A percentile compares a stretch with the other conserved stretches of the same genome.
Evolutionary conservation across 768 basidiomycete genomes (phyloP).

Genomic region (Gymnopilus junonius): DNA sequence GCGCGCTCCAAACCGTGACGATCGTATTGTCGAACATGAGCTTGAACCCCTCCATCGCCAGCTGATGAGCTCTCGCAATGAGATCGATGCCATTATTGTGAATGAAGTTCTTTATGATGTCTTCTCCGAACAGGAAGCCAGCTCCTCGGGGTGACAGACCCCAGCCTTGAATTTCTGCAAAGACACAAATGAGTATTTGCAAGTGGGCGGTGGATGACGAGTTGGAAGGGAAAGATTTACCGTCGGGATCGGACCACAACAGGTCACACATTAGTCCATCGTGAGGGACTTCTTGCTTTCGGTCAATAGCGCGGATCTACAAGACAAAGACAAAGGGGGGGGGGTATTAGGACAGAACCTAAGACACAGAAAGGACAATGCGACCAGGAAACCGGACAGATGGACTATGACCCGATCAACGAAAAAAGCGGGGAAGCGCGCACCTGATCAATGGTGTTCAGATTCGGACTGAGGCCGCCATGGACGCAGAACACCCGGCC

Average conservation of each 20-base stretch:
- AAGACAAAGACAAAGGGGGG: too few species aligned
- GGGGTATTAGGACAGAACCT: not conserved
- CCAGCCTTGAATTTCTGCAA: slow-evolving; percentile 88
- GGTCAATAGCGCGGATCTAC: slow-evolving; percentile 92
- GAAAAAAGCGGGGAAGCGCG: slow-evolving; percentile 27
- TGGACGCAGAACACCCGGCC: slow-evolving; percentile 97
- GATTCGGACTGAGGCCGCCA: slow-evolving; percentile 91
- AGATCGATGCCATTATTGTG: slow-evolving; percentile 93
- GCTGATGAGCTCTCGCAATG: slow-evolving; percentile 96
- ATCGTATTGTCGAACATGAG: slow-evolving; percentile 95
- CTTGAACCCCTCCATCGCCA: slow-evolving; percentile 98
- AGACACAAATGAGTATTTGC: not conserved
- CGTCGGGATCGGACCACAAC: slow-evolving; percentile 99
- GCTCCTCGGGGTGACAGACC: slow-evolving; percentile 97
- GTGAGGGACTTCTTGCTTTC: slow-evolving; percentile 97
- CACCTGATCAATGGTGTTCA: slow-evolving; percentile 89
- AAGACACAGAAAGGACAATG: not conserved
- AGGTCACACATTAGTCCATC: slow-evolving; percentile 99
- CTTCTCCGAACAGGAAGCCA: slow-evolving; percentile 92
- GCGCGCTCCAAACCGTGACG: slow-evolving; percentile 98
- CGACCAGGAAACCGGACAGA: not conserved
- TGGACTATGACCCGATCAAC: slow-evolving; percentile 5
- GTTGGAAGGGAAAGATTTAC: slow-evolving; percentile 46
- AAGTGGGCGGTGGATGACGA: not conserved
- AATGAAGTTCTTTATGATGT: slow-evolving; percentile 88